These are phyloP conservation scores for Cladosporium sp. DNA, from an alignment of 2,329 filamentous ascomycete species.

Conservation along the genomic window DNA sequence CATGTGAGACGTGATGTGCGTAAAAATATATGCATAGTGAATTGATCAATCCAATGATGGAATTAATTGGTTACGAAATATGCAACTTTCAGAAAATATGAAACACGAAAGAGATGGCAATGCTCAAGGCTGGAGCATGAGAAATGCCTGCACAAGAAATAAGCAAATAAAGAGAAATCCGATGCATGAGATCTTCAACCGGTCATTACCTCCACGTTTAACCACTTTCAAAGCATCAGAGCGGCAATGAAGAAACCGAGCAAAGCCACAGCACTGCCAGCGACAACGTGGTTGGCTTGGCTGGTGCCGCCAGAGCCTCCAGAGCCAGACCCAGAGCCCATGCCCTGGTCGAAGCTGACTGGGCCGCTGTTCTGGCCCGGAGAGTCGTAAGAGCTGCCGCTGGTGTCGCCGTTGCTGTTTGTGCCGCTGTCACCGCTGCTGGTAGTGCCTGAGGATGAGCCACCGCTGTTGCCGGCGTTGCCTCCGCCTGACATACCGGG, in stretches of 20 bases:
- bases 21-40: not conserved
- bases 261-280: slow-evolving; percentile 34
- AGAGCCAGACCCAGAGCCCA: slow-evolving; percentile 9
- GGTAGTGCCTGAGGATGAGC: slow-evolving; percentile 15
- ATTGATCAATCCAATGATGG: not conserved
- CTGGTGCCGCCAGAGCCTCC: slow-evolving; percentile 24
- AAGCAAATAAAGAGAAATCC: not conserved
- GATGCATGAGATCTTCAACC: not conserved
- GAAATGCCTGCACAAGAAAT: slow-evolving; percentile 13
- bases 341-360: slow-evolving; percentile 25
- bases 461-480: slow-evolving; percentile 17
- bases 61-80: slow-evolving; percentile 5
- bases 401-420: slow-evolving; percentile 17
- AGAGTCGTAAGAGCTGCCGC: slow-evolving; percentile 16
- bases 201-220: slow-evolving; percentile 1
- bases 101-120: not conserved
- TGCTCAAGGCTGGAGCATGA: slow-evolving; percentile 6
- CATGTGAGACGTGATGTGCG: too few species aligned
- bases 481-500: slow-evolving; percentile 51
- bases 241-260: slow-evolving; percentile 35
- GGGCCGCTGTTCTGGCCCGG: slow-evolving; percentile 20
- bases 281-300: slow-evolving; percentile 29
- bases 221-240: slow-evolving; percentile 28
- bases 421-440: slow-evolving; percentile 26
- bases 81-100: not conserved